Evolutionary conservation across 2,329 filamentous ascomycete species (phyloP), one percentile per base, ranked within the genome.

Genomic region (Pleoardoris graminearum): DNA sequence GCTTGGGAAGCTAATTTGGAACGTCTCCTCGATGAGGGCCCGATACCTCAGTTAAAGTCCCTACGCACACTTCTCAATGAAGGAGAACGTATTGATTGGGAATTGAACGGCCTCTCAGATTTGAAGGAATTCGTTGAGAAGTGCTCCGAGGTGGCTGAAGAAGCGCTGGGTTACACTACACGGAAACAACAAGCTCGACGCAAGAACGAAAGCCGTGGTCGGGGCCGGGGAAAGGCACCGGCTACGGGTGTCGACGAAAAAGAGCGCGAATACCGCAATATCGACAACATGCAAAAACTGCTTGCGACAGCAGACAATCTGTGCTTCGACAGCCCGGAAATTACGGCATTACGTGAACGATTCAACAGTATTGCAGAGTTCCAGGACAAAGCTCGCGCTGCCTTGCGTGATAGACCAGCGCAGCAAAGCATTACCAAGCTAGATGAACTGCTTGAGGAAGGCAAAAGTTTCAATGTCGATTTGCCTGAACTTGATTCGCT

Each of bases 81-180:
- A 80, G 94, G 94, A 73, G 94, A 99, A 77, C 92, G 91, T 74
- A 97, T 99, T 67, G 91, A 93, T 53, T 95, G 90, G 79, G 88
- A 91, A 52, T 82, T 99, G 57, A 85, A 87, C 60, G 92, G 91
- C 57, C 82, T 99, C 58, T 83, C 88, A 64, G 84, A 90, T 63
- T 82, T 99, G 63, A 89, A 86, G 75, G 84, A 87, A 61, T 99
- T 96, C 77, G 94, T 99, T 72, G 91, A 96, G 64, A 88, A 90
- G 67, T 97, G 94, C 79, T 95, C 96, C 74, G 91, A 96, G 70
- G 97, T 95, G 89, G 91, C 97, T 58, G 94, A 97, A 67, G 93
- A 97, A 76, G 94, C 94, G 60, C 94, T 90, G 67, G 92, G 89
- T 70, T 99, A 95, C 78, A 96, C 92, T 67, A 92, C 94, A 53